Percentiles rank a stretch among this genome's conserved stretches.
phyloP scores from a whole-genome alignment of 345 rosid species.

The Dimocarpus longan region DNA sequence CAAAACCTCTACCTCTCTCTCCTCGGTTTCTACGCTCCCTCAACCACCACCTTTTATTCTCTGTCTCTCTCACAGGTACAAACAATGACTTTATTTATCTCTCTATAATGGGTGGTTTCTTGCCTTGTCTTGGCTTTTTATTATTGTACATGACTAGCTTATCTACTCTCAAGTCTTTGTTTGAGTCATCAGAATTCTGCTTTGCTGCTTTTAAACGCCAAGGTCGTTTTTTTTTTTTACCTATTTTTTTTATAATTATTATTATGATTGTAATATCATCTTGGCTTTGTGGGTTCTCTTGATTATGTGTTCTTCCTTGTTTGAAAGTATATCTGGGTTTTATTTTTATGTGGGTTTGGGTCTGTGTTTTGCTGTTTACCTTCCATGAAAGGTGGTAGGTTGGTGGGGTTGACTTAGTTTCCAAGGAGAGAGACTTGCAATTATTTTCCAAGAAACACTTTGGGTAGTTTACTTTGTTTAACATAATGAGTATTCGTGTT shows the following conservation, averaged over 20 bases:
- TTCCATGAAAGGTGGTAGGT: conserved; percentile 77
- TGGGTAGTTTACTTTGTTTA: conserved; percentile 29
- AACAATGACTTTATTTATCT: conserved; percentile 21
- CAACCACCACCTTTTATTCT: conserved; percentile 36
- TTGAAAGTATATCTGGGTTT: neutral
- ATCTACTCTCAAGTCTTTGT: conserved; percentile 1
- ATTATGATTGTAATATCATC: conserved; percentile 8
- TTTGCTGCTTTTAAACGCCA: conserved; percentile 29
- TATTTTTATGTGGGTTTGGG: neutral
- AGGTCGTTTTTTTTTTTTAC: neutral
- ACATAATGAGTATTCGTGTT: conserved; percentile 20
- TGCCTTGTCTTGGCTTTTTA: conserved; percentile 19
- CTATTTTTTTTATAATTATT: neutral
- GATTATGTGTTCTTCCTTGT: conserved; percentile 11
- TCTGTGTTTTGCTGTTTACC: conserved; percentile 20
- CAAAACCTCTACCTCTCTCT: conserved; percentile 4
- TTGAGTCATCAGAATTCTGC: conserved; percentile 32
- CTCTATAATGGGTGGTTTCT: conserved; percentile 36
- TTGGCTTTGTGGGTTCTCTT: conserved; percentile 38
- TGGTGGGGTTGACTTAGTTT: conserved; percentile 82
- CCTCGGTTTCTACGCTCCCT: conserved; percentile 34
- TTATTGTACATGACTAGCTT: neutral
- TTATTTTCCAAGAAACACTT: conserved; percentile 22
- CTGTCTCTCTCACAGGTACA: conserved; percentile 29
- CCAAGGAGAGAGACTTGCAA: conserved; percentile 21